phyloP scores from a whole-genome alignment of 78 protist species.

The Dictyostelium purpureum region DNA sequence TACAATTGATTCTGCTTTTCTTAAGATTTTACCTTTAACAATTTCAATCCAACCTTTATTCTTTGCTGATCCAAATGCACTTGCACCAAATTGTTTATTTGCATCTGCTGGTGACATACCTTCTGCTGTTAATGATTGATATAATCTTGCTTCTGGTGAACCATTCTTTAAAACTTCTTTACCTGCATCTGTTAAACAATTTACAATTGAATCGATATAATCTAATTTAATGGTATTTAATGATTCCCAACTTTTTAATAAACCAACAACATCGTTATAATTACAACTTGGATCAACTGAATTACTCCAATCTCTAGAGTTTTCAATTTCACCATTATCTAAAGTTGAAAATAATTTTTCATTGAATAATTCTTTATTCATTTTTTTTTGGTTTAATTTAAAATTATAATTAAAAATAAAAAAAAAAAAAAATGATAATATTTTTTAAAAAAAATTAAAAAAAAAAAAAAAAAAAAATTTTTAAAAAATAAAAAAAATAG shows the following conservation, averaged over 20 bases:
- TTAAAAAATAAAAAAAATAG: not conserved
- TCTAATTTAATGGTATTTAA: conserved; percentile 11
- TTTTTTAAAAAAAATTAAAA: no score
- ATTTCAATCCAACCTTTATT: conserved; percentile 46
- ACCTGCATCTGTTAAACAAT: conserved; percentile 23
- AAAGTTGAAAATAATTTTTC: conserved; percentile 6
- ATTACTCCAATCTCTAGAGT: conserved; percentile 18
- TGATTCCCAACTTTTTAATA: conserved; percentile 57
- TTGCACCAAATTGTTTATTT: conserved; percentile 35
- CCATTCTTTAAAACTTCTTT: conserved; percentile 44
- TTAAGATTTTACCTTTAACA: conserved; percentile 31
- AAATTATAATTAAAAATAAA: no score
- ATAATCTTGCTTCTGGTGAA: conserved; percentile 69
- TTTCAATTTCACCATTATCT: conserved; percentile 35
- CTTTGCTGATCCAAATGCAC: conserved; percentile 74
- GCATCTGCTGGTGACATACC: conserved; percentile 54
- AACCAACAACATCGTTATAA: conserved; percentile 65
- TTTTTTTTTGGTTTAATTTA: not conserved
- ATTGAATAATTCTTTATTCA: conserved; percentile 43
- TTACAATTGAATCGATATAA: not conserved
- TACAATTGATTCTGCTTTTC: not conserved
- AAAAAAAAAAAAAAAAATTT: not conserved
- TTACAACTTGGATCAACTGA: not conserved
- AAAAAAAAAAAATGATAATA: no score
- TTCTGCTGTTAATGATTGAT: not conserved